Percentiles rank a stretch among this genome's conserved stretches.
phyloP scores from a whole-genome alignment of 106 monocot species.

The Posidonia australis region DNA sequence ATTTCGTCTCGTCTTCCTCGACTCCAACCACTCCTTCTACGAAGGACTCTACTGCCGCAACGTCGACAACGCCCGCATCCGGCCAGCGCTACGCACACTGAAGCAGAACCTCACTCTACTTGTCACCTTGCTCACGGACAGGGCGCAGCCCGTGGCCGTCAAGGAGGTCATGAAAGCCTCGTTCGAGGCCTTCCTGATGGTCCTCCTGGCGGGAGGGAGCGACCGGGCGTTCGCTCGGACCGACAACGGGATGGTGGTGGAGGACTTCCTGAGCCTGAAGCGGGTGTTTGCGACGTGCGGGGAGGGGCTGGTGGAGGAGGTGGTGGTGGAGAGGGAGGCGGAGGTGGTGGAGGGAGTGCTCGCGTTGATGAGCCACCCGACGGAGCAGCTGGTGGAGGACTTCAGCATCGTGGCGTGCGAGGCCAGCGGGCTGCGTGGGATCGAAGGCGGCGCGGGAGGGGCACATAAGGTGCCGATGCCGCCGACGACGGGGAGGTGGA shows the following conservation, averaged over 20 bases:
- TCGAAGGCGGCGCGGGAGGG: neutral
- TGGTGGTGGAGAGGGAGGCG: conserved; percentile 22
- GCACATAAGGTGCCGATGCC: conserved; percentile 22
- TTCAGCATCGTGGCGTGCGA: conserved; percentile 21
- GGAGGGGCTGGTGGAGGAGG: conserved; percentile 26
- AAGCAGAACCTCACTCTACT: conserved; percentile 19
- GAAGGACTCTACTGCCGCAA: conserved; percentile 17
- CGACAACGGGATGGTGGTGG: conserved; percentile 10
- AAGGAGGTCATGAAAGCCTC: conserved; percentile 25
- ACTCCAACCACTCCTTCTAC: conserved; percentile 17
- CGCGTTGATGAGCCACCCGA: conserved; percentile 14
- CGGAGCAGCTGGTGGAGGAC: conserved; percentile 24
- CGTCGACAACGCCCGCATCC: conserved; percentile 16
- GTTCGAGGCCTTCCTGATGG: conserved; percentile 30
- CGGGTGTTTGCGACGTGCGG: conserved; percentile 17
- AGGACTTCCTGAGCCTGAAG: conserved; percentile 18
- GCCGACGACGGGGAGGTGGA: conserved; percentile 33
- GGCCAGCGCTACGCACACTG: conserved; percentile 11
- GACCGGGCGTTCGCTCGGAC: conserved; percentile 10
- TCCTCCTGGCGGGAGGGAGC: conserved; percentile 16
- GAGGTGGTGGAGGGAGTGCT: conserved; percentile 25
- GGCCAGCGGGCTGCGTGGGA: conserved; percentile 9
- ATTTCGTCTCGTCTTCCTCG: conserved; percentile 23
- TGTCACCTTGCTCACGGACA: conserved; percentile 9
- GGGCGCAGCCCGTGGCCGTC: conserved; percentile 14